phyloP scores from a whole-genome alignment of 352 stramenopile species.

The Phytophthora sp. region DNA sequence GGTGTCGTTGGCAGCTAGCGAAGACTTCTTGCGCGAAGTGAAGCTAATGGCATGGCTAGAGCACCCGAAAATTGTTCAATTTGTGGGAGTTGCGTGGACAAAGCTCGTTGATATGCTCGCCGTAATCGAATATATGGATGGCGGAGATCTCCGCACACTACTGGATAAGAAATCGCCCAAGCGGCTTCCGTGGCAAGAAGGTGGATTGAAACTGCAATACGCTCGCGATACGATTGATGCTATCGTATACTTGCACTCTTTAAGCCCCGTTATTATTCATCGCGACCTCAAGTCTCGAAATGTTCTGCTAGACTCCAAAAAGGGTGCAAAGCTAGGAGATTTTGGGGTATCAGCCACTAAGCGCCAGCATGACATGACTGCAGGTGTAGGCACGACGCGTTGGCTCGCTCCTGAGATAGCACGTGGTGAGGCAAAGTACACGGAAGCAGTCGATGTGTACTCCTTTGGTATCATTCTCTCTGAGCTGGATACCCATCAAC shows the following conservation, averaged over 20 bases:
- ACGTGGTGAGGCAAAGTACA: constrained; percentile 65
- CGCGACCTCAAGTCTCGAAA: constrained; percentile 80
- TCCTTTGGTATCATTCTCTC: constrained; percentile 73
- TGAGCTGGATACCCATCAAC: constrained; percentile 70
- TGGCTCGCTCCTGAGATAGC: constrained; percentile 73
- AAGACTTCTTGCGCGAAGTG: constrained; percentile 71
- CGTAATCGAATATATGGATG: constrained; percentile 77
- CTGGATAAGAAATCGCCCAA: constrained; percentile 46
- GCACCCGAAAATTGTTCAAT: constrained; percentile 70
- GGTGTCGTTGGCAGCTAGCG: constrained; percentile 52
- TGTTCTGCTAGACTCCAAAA: constrained; percentile 65
- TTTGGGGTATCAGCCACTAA: constrained; percentile 72
- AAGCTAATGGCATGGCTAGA: constrained; percentile 78
- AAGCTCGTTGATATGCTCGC: constrained; percentile 70
- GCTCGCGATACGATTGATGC: constrained; percentile 70
- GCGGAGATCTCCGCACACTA: constrained; percentile 61
- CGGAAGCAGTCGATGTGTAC: constrained; percentile 72
- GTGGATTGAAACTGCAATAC: constrained; percentile 50
- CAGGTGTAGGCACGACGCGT: constrained; percentile 61
- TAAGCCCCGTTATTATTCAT: constrained; percentile 70
- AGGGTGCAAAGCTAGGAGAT: constrained; percentile 69
- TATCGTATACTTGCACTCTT: constrained; percentile 73
- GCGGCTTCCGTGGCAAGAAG: constrained; percentile 29
- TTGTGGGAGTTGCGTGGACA: constrained; percentile 79
- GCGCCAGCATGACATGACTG: constrained; percentile 64